A percentile compares a stretch with the other conserved stretches of the same genome.
phyloP scores from a whole-genome alignment of 108 stramenopile genomes.

The Cyclotella cryptica region DNA sequence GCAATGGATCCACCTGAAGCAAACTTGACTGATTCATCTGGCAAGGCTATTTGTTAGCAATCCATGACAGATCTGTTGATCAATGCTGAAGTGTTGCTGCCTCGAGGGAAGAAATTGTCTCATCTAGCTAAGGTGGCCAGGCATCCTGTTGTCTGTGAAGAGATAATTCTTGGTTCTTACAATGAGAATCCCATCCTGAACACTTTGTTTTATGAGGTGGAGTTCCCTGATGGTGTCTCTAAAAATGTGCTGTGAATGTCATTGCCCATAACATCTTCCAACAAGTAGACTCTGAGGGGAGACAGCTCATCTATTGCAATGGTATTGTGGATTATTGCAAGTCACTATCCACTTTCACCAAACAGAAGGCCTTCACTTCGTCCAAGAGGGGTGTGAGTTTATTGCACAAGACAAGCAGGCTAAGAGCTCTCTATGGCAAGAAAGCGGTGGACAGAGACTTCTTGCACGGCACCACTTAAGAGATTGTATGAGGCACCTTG shows the following conservation, averaged over 20 bases:
- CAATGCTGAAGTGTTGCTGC: conserved; percentile 52
- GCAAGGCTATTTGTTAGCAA: conserved; percentile 17
- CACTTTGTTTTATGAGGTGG: conserved; percentile 45
- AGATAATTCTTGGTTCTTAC: conserved; percentile 31
- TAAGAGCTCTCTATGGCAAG: conserved; percentile 68
- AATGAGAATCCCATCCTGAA: conserved; percentile 51
- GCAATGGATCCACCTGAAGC: conserved; percentile 27
- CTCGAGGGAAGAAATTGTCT: conserved; percentile 15
- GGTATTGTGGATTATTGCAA: conserved; percentile 23
- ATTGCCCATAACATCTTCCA: conserved; percentile 60
- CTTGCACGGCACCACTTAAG: conserved; percentile 51
- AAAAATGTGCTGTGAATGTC: conserved; percentile 58
- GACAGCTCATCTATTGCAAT: conserved; percentile 15
- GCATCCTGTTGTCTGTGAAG: conserved; percentile 33
- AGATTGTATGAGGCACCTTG: conserved; percentile 33
- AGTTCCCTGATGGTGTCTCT: conserved; percentile 60
- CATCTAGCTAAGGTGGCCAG: conserved; percentile 44
- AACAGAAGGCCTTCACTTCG: conserved; percentile 31
- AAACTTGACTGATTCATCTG: conserved; percentile 34
- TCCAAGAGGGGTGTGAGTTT: conserved; percentile 36
- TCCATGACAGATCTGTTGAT: conserved; percentile 45
- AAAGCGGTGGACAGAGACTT: conserved; percentile 55
- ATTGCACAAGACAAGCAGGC: no score
- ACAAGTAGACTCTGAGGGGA: conserved; percentile 49
- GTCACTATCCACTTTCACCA: conserved; percentile 11